Conservation (phyloP, 768 basidiomycete species). For the Rhodotorula paludigena region DNA sequence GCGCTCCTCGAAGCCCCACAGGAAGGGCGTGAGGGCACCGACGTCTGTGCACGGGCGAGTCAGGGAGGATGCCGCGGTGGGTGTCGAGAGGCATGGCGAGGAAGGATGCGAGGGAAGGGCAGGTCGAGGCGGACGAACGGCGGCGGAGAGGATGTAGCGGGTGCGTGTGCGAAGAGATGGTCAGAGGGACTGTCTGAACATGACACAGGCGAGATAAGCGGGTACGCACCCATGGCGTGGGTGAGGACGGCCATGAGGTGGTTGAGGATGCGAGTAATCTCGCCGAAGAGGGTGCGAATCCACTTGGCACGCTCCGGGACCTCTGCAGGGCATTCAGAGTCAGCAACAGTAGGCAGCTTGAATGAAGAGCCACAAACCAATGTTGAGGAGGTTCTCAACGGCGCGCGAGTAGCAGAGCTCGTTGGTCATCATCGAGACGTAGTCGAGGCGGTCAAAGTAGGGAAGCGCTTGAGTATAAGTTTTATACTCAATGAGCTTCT, state of each 20-base stretch:
- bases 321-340: too few species aligned
- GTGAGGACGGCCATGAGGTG: conserved; percentile 97
- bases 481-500: conserved; percentile 98
- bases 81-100: neutral
- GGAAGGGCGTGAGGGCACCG: conserved; percentile 94
- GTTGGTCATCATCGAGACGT: conserved; percentile 99
- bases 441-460: conserved; percentile 98
- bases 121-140: too few species aligned
- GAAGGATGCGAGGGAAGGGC: neutral
- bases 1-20: conserved; percentile 99
- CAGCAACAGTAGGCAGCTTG: too few species aligned
- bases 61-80: neutral
- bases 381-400: conserved; percentile 92
- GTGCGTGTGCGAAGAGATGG: neutral
- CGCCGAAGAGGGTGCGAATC: conserved; percentile 95
- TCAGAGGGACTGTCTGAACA: neutral
- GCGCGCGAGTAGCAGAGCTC: conserved; percentile 95
- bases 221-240: conserved; percentile 58
- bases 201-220: neutral
- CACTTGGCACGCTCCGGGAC: conserved; percentile 96
- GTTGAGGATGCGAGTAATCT: conserved; percentile 92
- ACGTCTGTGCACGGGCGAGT: conserved; percentile 58
- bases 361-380: conserved; percentile 10
- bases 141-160: neutral
- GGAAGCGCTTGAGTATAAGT: conserved; percentile 95